These are phyloP conservation scores for Eudorina sp. DNA, from an alignment of 139 green algal genomes.

Conservation along the genomic window DNA sequence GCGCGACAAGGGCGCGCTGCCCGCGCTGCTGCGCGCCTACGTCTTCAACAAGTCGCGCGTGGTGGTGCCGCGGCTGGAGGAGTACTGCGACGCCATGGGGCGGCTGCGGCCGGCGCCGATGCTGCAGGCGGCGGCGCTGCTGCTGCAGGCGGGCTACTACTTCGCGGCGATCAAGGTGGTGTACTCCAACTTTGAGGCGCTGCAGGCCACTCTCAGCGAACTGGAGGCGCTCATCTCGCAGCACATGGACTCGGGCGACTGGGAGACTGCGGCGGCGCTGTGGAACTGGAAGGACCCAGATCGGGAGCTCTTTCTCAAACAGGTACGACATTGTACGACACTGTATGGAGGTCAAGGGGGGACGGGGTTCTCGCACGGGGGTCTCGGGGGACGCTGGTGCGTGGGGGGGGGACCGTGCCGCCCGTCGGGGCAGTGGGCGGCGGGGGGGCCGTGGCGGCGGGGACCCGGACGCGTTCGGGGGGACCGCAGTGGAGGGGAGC, in stretches of 20 bases:
- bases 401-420: too few species aligned
- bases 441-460: too few species aligned
- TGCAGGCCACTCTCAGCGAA: constrained; percentile 52
- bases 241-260: constrained; percentile 39
- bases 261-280: constrained; percentile 31
- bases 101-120: constrained; percentile 19
- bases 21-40: constrained; percentile 52
- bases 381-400: too few species aligned
- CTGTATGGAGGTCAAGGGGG: too few species aligned
- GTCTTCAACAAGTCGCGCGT: constrained; percentile 45
- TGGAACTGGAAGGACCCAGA: constrained; percentile 57
- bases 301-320: constrained; percentile 45
- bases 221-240: constrained; percentile 42
- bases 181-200: constrained; percentile 53
- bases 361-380: too few species aligned
- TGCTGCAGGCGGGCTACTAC: constrained; percentile 58
- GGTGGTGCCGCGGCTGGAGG: constrained; percentile 47
- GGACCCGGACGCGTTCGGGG: too few species aligned
- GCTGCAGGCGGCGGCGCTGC: constrained; percentile 52
- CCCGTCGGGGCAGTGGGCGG: too few species aligned
- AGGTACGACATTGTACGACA: too few species aligned
- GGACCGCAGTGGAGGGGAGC: too few species aligned
- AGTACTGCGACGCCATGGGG: constrained; percentile 48
- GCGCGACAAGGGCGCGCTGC: constrained; percentile 34
- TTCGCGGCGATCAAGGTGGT: constrained; percentile 57